A percentile compares a stretch with the other conserved stretches of the same genome.
Conservation (phyloP, 2,329 filamentous ascomycete genomes). For the Pseudocercospora eumusae region DNA sequence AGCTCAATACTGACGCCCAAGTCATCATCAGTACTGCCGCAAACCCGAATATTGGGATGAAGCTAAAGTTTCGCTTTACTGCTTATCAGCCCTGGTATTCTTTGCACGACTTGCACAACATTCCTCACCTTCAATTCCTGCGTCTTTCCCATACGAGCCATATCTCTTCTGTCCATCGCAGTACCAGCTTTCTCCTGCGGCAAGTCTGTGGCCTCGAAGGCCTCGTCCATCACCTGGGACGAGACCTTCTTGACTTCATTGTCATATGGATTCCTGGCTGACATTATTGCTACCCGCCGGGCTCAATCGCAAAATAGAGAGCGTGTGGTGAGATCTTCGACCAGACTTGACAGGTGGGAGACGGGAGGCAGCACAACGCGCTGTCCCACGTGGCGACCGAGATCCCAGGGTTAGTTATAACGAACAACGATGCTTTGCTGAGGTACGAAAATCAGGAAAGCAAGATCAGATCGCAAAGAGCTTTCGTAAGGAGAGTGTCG, state of each 20-base stretch:
- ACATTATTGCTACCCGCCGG: slow-evolving; percentile 11
- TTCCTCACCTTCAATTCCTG: slow-evolving; percentile 22
- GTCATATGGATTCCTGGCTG: slow-evolving; percentile 15
- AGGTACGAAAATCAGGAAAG: not conserved
- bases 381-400: slow-evolving; percentile 8
- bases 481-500: slow-evolving; percentile 11
- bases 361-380: slow-evolving; percentile 8
- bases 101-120: not conserved
- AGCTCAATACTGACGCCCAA: slow-evolving; percentile 33
- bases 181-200: slow-evolving; percentile 30
- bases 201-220: slow-evolving; percentile 22
- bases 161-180: slow-evolving; percentile 25
- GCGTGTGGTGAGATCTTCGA: not conserved
- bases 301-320: not conserved
- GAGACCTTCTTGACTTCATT: slow-evolving; percentile 19
- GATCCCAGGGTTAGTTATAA: slow-evolving; percentile 7
- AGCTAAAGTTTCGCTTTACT: slow-evolving; percentile 21
- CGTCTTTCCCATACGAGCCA: slow-evolving; percentile 28
- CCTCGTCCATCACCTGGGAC: slow-evolving; percentile 21
- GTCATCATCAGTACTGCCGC: slow-evolving; percentile 37
- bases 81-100: not conserved
- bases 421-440: not conserved
- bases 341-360: too few species aligned
- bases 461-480: not conserved
- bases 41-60: slow-evolving; percentile 34